Conservation (phyloP, 768 basidiomycete genomes). For the Heimioporus sp. region DNA sequence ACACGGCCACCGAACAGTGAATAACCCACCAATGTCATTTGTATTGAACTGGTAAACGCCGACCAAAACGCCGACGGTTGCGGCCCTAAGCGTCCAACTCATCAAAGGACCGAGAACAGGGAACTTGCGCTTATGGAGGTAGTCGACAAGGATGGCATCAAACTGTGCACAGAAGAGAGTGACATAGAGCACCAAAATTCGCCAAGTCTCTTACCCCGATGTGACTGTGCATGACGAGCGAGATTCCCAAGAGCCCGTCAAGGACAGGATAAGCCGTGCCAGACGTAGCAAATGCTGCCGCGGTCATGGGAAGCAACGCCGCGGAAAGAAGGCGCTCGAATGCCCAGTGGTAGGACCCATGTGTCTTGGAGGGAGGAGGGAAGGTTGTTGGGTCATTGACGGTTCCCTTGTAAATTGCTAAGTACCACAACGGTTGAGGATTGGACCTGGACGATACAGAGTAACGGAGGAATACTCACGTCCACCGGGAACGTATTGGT, state of each 20-base stretch:
- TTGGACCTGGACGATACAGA: not conserved
- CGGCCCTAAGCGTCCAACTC: constrained; percentile 75
- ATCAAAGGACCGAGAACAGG: constrained; percentile 67
- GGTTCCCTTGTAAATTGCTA: constrained; percentile 86
- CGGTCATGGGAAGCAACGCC: constrained; percentile 83
- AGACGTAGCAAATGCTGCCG: constrained; percentile 79
- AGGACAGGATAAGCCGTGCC: constrained; percentile 77
- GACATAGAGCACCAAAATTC: not conserved
- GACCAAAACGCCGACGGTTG: constrained; percentile 79
- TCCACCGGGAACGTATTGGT: constrained; percentile 68
- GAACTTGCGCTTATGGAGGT: constrained; percentile 92
- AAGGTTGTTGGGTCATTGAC: constrained; percentile 95
- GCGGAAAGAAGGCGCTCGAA: constrained; percentile 94
- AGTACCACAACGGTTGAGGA: not conserved
- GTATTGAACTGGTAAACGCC: constrained; percentile 99
- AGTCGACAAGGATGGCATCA: constrained; percentile 78
- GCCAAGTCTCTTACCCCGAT: constrained; percentile 64
- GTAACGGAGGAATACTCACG: constrained; percentile 43
- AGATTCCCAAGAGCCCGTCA: constrained; percentile 86
- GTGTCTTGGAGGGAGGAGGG: constrained; percentile 73
- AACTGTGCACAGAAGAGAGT: constrained; percentile 46
- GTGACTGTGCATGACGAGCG: constrained; percentile 91
- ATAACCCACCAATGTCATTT: constrained; percentile 85
- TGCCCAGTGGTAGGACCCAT: constrained; percentile 90
- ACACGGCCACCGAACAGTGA: constrained; percentile 1